These are phyloP conservation scores for Fusarium sp. DNA, from an alignment of 2,329 filamentous ascomycete species.

Conservation along the genomic window DNA sequence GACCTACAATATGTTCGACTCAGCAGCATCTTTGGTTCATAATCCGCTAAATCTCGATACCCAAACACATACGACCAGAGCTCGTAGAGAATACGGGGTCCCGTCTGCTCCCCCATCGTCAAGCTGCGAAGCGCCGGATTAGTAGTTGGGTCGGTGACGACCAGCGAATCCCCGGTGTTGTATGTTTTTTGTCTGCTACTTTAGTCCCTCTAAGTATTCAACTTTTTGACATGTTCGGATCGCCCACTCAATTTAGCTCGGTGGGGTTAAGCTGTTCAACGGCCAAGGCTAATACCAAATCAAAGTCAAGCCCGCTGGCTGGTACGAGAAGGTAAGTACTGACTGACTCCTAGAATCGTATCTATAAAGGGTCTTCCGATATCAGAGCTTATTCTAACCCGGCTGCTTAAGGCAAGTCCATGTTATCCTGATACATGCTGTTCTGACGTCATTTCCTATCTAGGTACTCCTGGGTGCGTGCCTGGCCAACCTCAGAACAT, in stretches of 20 bases:
- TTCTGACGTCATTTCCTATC: conserved; percentile 22
- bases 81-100: conserved; percentile 20
- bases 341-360: neutral
- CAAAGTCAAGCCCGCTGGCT: neutral
- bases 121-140: conserved; percentile 24
- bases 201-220: neutral
- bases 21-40: neutral
- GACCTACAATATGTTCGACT: neutral
- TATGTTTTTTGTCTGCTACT: conserved; percentile 12
- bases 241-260: neutral
- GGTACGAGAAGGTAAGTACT: neutral
- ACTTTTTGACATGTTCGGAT: neutral
- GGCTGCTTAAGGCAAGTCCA: neutral
- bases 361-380: neutral
- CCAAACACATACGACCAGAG: conserved; percentile 23
- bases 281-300: neutral
- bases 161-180: conserved; percentile 25
- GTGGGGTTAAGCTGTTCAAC: neutral
- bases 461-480: neutral
- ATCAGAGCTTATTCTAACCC: neutral
- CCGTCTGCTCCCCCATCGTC: conserved; percentile 17
- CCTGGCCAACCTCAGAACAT: conserved; percentile 8
- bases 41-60: neutral
- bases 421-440: neutral
- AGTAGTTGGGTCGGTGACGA: conserved; percentile 28